These are phyloP conservation scores for Sclerotiophoma versabilis DNA, from an alignment of 2,329 filamentous ascomycete species.

Conservation along the genomic window DNA sequence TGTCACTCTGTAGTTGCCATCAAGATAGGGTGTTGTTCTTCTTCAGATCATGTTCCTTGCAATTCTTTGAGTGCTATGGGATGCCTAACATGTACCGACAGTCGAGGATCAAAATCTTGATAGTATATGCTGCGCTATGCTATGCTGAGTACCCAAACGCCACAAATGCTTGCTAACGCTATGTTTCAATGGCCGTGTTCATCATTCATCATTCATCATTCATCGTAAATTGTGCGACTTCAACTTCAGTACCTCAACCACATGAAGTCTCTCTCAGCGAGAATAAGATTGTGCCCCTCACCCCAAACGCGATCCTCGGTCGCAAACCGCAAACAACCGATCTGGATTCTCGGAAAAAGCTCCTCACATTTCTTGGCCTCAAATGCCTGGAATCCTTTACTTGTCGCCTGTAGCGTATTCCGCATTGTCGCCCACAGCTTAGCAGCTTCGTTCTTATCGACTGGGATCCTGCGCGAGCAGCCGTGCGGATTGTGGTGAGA, in stretches of 20 bases:
- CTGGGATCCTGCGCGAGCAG: conserved; percentile 26
- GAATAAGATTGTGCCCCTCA: conserved; percentile 39
- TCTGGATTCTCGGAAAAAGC: conserved; percentile 38
- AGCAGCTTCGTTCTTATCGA: conserved; percentile 28
- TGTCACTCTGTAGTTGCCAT: not conserved
- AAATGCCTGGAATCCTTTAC: conserved; percentile 35
- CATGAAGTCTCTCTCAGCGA: conserved; percentile 41
- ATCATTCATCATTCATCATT: not conserved
- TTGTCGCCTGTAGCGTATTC: conserved; percentile 35
- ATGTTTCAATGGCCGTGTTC: not conserved
- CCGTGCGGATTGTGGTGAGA: conserved; percentile 23
- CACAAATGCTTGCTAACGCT: conserved; percentile 9
- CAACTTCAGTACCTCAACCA: conserved; percentile 35
- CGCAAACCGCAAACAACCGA: conserved; percentile 36
- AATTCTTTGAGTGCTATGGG: no score
- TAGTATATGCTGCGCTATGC: conserved; percentile 5
- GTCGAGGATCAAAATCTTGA: not conserved
- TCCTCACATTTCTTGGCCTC: conserved; percentile 31
- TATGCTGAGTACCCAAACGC: conserved; percentile 4
- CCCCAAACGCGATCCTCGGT: conserved; percentile 38
- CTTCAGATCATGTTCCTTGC: not conserved
- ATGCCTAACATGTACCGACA: no score
- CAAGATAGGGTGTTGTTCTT: not conserved
- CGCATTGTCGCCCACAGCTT: conserved; percentile 36
- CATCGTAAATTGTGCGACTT: not conserved